Evolutionary conservation across 257 asterid species (phyloP), one percentile per base, ranked within the genome.

Genomic region (Nemophila menziesii): DNA sequence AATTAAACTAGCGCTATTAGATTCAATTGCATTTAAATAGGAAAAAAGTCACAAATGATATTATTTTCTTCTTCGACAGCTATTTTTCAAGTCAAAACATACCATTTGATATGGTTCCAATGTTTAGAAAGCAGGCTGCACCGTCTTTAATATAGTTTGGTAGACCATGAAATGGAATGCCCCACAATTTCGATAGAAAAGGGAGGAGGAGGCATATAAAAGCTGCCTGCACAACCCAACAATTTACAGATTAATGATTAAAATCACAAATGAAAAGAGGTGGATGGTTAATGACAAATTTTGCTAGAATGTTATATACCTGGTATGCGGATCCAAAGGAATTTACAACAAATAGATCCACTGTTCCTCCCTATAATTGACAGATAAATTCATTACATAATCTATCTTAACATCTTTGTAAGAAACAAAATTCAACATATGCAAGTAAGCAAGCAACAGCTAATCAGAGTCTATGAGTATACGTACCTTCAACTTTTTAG

Each of bases 311-410:
- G 15, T 19, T 41, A 41, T 12, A n/a, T 41, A 78, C 97, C 98
- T 89, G 98, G 70, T 61, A 84, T 55, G 92, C 94, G 37, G 98
- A 89, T 67, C 98, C 98, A 60, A 41, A 80, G 10, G 98, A 80
- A 61, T 89, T 89, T 39, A 89, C 82, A 17, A 89, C 94, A 66
- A 89, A 89, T 42, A 89, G 69, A 72, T 89, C 98, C 60, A 84
- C 68, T 12, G 66, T 57, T 43, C 78, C 80, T 59, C 80, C 93
- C 98, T 84, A 79, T 26, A 57, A 66, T 57, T 38, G 48, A 23
- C 16, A 51, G 20, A 60, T 26, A 49, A 43, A 34, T 39, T 11
- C 23, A 19, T 2, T 43, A 24, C 18, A 39, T 54, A 8, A 52
- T 46, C 29, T 39, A 2, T 44, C 5, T 20, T 45, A 11, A 9